These are phyloP conservation scores for Arthrobotrys iridis DNA, from an alignment of 2,329 filamentous ascomycete species.

Conservation along the genomic window DNA sequence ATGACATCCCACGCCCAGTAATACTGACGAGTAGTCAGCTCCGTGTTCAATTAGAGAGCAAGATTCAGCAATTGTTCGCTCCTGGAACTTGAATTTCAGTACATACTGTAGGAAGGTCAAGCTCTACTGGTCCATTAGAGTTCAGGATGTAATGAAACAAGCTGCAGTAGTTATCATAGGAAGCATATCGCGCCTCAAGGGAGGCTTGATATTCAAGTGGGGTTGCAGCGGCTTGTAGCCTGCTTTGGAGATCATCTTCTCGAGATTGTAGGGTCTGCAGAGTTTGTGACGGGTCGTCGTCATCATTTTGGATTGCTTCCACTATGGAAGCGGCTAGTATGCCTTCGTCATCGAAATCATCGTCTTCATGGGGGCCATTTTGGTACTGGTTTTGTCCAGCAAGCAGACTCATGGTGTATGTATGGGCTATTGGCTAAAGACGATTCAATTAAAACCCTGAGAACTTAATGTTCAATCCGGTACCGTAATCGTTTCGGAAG, in stretches of 20 bases:
- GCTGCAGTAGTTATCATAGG: slow-evolving; percentile 99
- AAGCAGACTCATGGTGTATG: slow-evolving; percentile 16
- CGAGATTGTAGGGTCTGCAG: slow-evolving; percentile 74
- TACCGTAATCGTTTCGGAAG: not conserved
- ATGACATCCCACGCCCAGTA: slow-evolving; percentile 99
- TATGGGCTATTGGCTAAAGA: not conserved
- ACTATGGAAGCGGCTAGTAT: slow-evolving; percentile 93
- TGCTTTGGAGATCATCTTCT: slow-evolving; percentile 90
- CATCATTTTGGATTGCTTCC: slow-evolving; percentile 94
- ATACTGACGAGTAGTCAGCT: slow-evolving; percentile 70
- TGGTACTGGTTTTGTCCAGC: slow-evolving; percentile 41
- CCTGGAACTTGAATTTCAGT: slow-evolving; percentile 4
- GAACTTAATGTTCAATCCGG: not conserved
- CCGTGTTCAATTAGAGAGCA: not conserved
- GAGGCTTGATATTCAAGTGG: slow-evolving; percentile 96
- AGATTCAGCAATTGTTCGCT: not conserved
- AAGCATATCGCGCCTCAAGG: slow-evolving; percentile 95
- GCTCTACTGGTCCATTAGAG: slow-evolving; percentile 96
- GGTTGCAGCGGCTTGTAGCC: slow-evolving; percentile 88
- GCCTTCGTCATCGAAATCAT: slow-evolving; percentile 94
- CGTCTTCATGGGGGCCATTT: slow-evolving; percentile 58
- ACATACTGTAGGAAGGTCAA: slow-evolving; percentile 94
- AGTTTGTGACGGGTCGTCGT: slow-evolving; percentile 71
- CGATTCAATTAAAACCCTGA: not conserved
- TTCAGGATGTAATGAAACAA: slow-evolving; percentile 99